A percentile compares a stretch with the other conserved stretches of the same genome.
These are phyloP conservation scores for Dioszegia hungarica DNA, from an alignment of 768 basidiomycete genomes.

Conservation along the genomic window DNA sequence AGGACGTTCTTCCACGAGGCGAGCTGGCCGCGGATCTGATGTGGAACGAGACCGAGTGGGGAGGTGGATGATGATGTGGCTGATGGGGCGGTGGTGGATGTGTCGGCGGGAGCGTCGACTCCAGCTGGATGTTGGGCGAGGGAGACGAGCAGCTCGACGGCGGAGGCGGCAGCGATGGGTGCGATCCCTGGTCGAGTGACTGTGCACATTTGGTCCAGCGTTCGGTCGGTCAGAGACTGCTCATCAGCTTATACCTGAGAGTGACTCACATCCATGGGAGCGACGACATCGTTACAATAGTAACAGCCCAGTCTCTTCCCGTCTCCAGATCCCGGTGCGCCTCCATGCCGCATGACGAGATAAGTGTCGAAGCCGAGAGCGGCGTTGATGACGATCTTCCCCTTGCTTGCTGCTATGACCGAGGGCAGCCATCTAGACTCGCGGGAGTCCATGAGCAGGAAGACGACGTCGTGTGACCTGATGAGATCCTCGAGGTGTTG, in stretches of 20 bases:
- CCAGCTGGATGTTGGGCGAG: constrained; percentile 83
- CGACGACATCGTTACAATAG: constrained; percentile 97
- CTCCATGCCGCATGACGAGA: constrained; percentile 94
- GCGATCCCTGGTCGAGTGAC: constrained; percentile 94
- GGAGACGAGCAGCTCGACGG: constrained; percentile 85
- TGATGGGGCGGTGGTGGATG: neutral
- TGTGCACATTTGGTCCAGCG: constrained; percentile 98
- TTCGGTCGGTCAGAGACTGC: constrained; percentile 74
- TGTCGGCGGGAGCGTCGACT: constrained; percentile 63
- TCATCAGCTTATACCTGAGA: neutral
- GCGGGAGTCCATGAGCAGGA: constrained; percentile 95
- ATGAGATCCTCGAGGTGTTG: constrained; percentile 68
- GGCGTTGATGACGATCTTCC: constrained; percentile 91
- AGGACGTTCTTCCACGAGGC: constrained; percentile 78
- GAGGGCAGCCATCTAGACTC: constrained; percentile 97
- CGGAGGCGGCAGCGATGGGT: constrained; percentile 82
- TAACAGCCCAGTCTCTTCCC: constrained; percentile 73
- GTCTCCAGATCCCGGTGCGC: constrained; percentile 32
- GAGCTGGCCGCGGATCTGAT: constrained; percentile 87
- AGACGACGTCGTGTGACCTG: constrained; percentile 80
- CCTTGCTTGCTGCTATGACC: constrained; percentile 73
- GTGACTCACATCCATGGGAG: constrained; percentile 78
- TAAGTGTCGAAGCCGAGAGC: constrained; percentile 94
- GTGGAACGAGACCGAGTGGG: constrained; percentile 77
- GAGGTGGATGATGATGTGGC: constrained; percentile 34